phyloP scores from a whole-genome alignment of 306 rosid genomes.

The barrel medic (Medicago truncatula) region DNA sequence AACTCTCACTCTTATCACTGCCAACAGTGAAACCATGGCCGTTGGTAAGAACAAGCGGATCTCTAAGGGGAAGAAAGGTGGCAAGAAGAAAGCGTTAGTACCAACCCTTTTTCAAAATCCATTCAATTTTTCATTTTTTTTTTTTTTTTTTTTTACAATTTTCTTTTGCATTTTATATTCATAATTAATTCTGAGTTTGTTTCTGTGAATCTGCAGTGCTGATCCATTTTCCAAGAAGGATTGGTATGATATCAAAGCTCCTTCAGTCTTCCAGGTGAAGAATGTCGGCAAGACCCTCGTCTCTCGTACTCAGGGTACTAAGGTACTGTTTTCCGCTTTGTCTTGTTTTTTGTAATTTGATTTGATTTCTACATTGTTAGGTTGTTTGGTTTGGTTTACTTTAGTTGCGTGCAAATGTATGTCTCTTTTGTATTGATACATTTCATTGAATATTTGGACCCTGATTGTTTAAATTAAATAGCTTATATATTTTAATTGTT shows the following conservation, averaged over 20 bases:
- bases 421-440: neutral
- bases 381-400: neutral
- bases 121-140: neutral
- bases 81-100: conserved; percentile 95
- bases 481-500: neutral
- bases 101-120: neutral
- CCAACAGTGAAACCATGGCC: conserved; percentile 60
- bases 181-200: neutral
- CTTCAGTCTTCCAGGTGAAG: conserved; percentile 65
- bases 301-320: conserved; percentile 94
- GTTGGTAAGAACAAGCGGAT: conserved; percentile 95
- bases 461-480: neutral
- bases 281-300: conserved; percentile 93
- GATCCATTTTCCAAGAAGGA: conserved; percentile 99
- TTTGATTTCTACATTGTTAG: neutral
- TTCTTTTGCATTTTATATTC: neutral
- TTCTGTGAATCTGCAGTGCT: conserved; percentile 48
- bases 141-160: too few species aligned
- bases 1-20: neutral
- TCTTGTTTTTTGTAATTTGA: neutral
- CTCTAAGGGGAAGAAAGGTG: conserved; percentile 97
- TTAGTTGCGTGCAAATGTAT: neutral
- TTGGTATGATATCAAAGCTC: conserved; percentile 94
- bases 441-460: neutral
- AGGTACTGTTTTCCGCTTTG: conserved; percentile 45